These are phyloP conservation scores for Xylariaceae sp. DNA, from an alignment of 2,329 filamentous ascomycete species.

Conservation along the genomic window DNA sequence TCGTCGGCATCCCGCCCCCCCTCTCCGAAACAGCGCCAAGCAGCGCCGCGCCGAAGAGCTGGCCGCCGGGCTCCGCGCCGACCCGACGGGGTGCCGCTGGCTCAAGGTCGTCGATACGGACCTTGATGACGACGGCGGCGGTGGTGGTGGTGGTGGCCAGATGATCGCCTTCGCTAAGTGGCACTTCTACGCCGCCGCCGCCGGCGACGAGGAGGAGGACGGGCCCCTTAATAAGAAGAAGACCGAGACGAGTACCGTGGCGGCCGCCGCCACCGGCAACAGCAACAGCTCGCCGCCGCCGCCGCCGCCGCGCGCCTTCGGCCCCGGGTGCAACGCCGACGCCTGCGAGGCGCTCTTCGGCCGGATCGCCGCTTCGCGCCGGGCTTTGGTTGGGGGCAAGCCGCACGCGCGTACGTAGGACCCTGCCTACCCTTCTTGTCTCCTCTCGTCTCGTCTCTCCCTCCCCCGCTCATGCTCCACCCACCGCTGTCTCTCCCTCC, in stretches of 20 bases:
- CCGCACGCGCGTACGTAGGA: constrained; percentile 23
- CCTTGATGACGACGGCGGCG: constrained; percentile 17
- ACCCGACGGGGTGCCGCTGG: constrained; percentile 18
- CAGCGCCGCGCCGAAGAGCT: constrained; percentile 16
- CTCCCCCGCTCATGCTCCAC: too few species aligned
- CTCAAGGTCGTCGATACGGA: constrained; percentile 28
- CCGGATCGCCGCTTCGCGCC: constrained; percentile 12
- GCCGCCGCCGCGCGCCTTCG: constrained; percentile 10
- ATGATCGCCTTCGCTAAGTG: constrained; percentile 27
- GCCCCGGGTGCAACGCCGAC: constrained; percentile 21
- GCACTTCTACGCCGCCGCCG: constrained; percentile 18
- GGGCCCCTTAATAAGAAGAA: too few species aligned
- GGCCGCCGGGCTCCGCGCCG: constrained; percentile 12
- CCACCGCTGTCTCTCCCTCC: too few species aligned
- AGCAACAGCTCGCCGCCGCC: constrained; percentile 12
- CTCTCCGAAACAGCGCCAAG: too few species aligned
- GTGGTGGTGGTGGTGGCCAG: too few species aligned
- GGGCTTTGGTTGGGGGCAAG: constrained; percentile 13
- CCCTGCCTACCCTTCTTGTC: too few species aligned
- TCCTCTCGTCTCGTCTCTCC: too few species aligned
- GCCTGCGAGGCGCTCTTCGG: constrained; percentile 26
- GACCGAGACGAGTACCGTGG: background rate
- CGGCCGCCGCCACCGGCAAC: too few species aligned
- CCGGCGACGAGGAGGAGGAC: too few species aligned
- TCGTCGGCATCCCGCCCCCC: too few species aligned